Percentiles rank a stretch among this genome's conserved stretches.
Conservation (phyloP, 2,329 filamentous ascomycete genomes). For the Nannizziopsis arthrosporioides region DNA sequence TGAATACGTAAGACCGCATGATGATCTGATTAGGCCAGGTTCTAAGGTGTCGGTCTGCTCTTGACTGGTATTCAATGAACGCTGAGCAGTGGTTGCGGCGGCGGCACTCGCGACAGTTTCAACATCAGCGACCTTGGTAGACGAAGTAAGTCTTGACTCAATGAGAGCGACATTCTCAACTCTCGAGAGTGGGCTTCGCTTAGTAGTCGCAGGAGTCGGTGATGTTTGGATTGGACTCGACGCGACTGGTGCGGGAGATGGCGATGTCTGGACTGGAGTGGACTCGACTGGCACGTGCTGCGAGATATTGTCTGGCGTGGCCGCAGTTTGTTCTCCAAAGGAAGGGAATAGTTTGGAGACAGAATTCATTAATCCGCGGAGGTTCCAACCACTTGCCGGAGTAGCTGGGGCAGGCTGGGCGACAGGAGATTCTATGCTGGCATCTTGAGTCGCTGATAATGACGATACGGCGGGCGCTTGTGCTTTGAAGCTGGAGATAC, state of each 20-base stretch:
- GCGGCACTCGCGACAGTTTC: neutral
- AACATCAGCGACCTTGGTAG: neutral
- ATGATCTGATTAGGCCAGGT: constrained; percentile 12
- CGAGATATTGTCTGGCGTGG: neutral
- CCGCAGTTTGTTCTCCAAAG: constrained; percentile 5
- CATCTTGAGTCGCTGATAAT: too few relatives aligned
- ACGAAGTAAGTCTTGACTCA: neutral
- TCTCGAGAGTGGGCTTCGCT: too few relatives aligned
- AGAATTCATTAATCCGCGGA: constrained; percentile 23
- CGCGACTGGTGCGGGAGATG: too few relatives aligned
- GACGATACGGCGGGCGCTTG: too few relatives aligned
- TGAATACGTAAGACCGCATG: constrained; percentile 19
- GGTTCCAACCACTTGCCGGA: constrained; percentile 20
- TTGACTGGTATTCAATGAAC: neutral
- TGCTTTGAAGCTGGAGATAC: neutral
- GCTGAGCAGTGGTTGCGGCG: neutral
- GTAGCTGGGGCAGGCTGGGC: constrained; percentile 20
- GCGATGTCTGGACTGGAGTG: neutral
- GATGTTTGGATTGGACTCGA: too few relatives aligned
- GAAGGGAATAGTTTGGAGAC: constrained; percentile 20
- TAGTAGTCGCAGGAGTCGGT: too few relatives aligned
- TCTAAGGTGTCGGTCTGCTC: constrained; percentile 1
- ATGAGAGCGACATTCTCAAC: neutral
- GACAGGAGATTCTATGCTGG: neutral
- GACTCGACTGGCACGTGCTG: neutral